These are phyloP conservation scores for Penicillium decumbens DNA, from an alignment of 2,329 filamentous ascomycete species.

Conservation along the genomic window DNA sequence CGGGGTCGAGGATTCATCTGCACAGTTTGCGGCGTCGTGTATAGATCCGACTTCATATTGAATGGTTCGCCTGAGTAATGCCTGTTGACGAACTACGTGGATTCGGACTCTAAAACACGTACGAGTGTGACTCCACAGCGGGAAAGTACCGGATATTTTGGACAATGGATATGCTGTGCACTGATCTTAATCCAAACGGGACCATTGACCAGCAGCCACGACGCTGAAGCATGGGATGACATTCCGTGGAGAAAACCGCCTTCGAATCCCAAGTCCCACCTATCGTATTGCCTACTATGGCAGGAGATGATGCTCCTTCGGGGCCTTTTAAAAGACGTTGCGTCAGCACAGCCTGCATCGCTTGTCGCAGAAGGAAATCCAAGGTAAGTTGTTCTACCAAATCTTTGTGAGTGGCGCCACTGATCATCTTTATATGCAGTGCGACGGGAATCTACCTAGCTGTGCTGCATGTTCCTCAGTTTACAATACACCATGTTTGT, in stretches of 20 bases:
- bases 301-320: constrained; percentile 25
- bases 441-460: constrained; percentile 83
- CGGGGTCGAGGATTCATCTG: constrained; percentile 14
- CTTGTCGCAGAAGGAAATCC: constrained; percentile 71
- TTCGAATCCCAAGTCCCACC: constrained; percentile 6
- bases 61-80: background rate
- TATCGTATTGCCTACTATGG: constrained; percentile 22
- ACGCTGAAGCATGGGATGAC: constrained; percentile 23
- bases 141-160: background rate
- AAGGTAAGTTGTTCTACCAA: constrained; percentile 47
- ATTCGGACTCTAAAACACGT: background rate
- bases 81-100: background rate
- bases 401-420: background rate
- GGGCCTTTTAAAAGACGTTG: constrained; percentile 64
- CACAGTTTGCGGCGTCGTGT: constrained; percentile 5
- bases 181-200: constrained; percentile 3
- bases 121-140: background rate
- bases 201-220: constrained; percentile 26
- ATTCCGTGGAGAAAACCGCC: constrained; percentile 16
- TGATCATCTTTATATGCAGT: constrained; percentile 44
- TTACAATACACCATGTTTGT: constrained; percentile 54
- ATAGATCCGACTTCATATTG: constrained; percentile 6
- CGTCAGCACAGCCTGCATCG: constrained; percentile 79
- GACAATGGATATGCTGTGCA: constrained; percentile 14
- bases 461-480: constrained; percentile 96